phyloP scores from a whole-genome alignment of 805 yeast species.

The Yarrowia sp. region DNA sequence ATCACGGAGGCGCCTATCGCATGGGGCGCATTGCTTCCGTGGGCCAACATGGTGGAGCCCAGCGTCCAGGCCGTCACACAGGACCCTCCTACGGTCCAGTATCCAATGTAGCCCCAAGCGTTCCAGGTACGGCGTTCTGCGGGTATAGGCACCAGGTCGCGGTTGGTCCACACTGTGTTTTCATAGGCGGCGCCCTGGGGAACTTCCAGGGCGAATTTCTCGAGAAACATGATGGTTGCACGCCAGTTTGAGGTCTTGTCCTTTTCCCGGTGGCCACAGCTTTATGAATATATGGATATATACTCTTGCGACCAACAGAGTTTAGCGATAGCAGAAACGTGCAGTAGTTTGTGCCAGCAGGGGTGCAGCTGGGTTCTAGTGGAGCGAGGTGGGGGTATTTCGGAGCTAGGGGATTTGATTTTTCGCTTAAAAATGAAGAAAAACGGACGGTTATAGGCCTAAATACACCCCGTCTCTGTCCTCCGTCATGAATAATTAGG shows the following conservation, averaged over 20 bases:
- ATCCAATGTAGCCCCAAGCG: slow-evolving; percentile 51
- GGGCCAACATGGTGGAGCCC: slow-evolving; percentile 54
- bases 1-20: slow-evolving; percentile 56
- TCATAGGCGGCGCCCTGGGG: slow-evolving; percentile 39
- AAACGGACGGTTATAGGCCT: too few relatives aligned
- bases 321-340: too few relatives aligned
- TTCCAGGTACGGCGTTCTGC: slow-evolving; percentile 58
- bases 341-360: too few relatives aligned
- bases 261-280: background rate
- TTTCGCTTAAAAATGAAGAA: too few relatives aligned
- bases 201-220: slow-evolving; percentile 36
- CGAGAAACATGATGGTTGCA: slow-evolving; percentile 2
- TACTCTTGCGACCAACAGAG: too few relatives aligned
- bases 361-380: too few relatives aligned
- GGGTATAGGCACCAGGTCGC: slow-evolving; percentile 57
- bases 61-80: slow-evolving; percentile 55
- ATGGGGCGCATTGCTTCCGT: slow-evolving; percentile 56
- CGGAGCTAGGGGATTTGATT: too few relatives aligned
- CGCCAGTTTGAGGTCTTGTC: too few relatives aligned
- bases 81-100: slow-evolving; percentile 46
- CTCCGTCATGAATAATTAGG: slow-evolving; percentile 7
- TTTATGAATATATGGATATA: background rate
- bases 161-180: slow-evolving; percentile 41
- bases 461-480: too few relatives aligned
- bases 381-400: too few relatives aligned